phyloP scores from a whole-genome alignment of 306 rosid species.

The Rosa lucieae region DNA sequence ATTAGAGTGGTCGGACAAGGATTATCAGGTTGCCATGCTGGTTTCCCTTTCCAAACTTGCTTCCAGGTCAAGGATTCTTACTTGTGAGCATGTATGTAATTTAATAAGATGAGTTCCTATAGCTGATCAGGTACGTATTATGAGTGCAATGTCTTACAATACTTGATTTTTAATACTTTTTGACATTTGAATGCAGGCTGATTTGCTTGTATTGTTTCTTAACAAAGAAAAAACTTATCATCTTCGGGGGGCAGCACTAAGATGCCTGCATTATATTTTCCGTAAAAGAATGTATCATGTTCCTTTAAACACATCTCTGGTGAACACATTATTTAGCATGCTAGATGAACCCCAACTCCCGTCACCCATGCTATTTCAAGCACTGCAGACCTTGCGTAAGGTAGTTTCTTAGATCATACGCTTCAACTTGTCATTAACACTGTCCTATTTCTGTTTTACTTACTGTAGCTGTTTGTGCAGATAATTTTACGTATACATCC shows the following conservation, averaged over 20 bases:
- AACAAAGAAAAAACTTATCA: slow-evolving; percentile 36
- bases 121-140: slow-evolving; percentile 49
- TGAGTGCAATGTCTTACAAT: neutral
- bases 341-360: slow-evolving; percentile 43
- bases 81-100: slow-evolving; percentile 53
- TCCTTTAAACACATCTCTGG: slow-evolving; percentile 25
- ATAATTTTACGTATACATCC: slow-evolving; percentile 32
- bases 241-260: slow-evolving; percentile 49
- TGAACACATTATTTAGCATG: slow-evolving; percentile 28
- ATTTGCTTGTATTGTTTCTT: slow-evolving; percentile 57
- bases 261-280: slow-evolving; percentile 55
- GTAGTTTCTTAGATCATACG: slow-evolving; percentile 25
- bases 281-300: slow-evolving; percentile 38
- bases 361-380: slow-evolving; percentile 32
- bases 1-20: slow-evolving; percentile 49
- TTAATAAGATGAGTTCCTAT: slow-evolving; percentile 21
- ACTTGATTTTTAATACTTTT: neutral
- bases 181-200: slow-evolving; percentile 51
- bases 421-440: slow-evolving; percentile 10
- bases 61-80: slow-evolving; percentile 46
- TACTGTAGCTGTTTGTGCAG: slow-evolving; percentile 35
- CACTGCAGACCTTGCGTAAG: slow-evolving; percentile 42
- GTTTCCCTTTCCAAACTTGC: slow-evolving; percentile 70
- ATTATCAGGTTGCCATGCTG: slow-evolving; percentile 53
- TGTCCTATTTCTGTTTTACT: slow-evolving; percentile 22